These are phyloP conservation scores for Olyra latifolia DNA, from an alignment of 176 grass and related monocot species.

Conservation along the genomic window DNA sequence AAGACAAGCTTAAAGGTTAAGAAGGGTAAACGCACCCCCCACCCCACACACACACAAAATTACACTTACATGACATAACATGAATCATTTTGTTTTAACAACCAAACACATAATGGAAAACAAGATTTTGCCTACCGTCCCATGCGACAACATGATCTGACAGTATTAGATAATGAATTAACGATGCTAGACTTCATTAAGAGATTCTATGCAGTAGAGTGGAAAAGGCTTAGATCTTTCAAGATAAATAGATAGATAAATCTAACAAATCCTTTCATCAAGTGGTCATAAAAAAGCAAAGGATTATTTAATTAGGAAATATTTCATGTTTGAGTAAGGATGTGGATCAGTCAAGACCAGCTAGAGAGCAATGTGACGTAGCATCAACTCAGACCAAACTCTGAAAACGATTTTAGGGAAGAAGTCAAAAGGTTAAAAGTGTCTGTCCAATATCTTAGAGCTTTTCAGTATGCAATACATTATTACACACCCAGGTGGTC, in stretches of 20 bases:
- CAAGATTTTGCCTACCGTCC: neutral
- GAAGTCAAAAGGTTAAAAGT: neutral
- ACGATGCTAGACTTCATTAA: neutral
- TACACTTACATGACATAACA: too few relatives aligned
- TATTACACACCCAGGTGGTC: neutral
- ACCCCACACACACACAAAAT: too few relatives aligned
- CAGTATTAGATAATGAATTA: neutral
- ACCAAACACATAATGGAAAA: neutral
- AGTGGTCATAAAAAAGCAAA: neutral
- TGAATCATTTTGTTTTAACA: too few relatives aligned
- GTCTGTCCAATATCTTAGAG: neutral
- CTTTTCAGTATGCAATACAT: slow-evolving; percentile 12
- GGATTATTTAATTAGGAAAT: neutral
- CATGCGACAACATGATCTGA: neutral
- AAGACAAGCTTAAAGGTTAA: too few relatives aligned
- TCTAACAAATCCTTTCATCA: slow-evolving; percentile 22
- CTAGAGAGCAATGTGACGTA: neutral
- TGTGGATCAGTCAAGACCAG: neutral
- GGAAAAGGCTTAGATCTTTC: neutral
- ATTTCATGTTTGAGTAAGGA: neutral
- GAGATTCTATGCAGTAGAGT: neutral
- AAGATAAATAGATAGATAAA: neutral
- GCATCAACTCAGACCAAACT: neutral
- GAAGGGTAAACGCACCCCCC: too few relatives aligned
- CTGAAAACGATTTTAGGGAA: neutral